These are phyloP conservation scores for Pichia phayaonensis DNA, from an alignment of 805 yeast species.

Conservation along the genomic window DNA sequence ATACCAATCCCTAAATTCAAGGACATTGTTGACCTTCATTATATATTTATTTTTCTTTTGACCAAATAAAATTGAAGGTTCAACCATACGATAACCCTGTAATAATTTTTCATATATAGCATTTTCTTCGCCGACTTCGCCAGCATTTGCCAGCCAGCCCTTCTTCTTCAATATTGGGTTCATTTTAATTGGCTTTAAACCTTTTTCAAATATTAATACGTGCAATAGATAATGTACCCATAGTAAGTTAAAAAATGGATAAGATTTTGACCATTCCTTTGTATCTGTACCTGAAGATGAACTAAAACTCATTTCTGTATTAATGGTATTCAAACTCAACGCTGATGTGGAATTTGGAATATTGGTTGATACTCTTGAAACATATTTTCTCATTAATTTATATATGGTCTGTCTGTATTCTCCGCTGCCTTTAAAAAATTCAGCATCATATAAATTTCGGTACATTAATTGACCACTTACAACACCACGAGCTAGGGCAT, in stretches of 20 bases:
- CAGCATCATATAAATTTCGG: conserved; percentile 58
- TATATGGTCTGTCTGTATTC: conserved; percentile 59
- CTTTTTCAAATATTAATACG: conserved; percentile 38
- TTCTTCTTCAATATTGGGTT: conserved; percentile 20
- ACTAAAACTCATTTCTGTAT: not conserved
- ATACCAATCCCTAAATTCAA: conserved; percentile 13
- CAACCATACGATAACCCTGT: conserved; percentile 27
- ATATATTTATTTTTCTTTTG: conserved; percentile 16
- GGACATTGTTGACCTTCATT: conserved; percentile 13
- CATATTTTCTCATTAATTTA: conserved; percentile 35
- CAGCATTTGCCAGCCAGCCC: conserved; percentile 12
- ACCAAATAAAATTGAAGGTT: conserved; percentile 22
- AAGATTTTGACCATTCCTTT: conserved; percentile 36
- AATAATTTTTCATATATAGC: conserved; percentile 22
- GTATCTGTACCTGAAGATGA: not conserved
- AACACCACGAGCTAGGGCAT: conserved; percentile 45
- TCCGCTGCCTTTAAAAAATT: conserved; percentile 51
- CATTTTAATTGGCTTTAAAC: conserved; percentile 21
- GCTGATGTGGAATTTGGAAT: not conserved
- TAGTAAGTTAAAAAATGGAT: conserved; percentile 45
- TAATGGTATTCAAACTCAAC: conserved; percentile 4
- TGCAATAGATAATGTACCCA: conserved; percentile 62
- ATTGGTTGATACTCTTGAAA: conserved; percentile 6
- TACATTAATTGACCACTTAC: conserved; percentile 29
- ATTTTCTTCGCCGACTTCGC: conserved; percentile 18